A percentile compares a stretch with the other conserved stretches of the same genome.
Conservation (phyloP, 1,139 yeast species). For the Blastobotrys buckinghamii region DNA sequence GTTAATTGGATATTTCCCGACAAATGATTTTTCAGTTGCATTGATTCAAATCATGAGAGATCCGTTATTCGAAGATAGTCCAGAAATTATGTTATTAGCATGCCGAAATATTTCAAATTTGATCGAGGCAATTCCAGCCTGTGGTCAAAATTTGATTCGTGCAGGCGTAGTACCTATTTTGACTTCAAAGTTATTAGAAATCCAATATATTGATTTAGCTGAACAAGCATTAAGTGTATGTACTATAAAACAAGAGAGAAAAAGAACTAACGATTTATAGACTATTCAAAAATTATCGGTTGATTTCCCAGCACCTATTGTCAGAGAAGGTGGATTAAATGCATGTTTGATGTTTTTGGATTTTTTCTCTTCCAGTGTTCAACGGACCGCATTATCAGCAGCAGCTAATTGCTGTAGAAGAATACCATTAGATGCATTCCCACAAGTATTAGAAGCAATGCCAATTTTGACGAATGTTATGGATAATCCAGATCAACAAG, state of each 20-base stretch:
- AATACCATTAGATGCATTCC: slow-evolving; percentile 42
- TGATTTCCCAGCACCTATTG: slow-evolving; percentile 33
- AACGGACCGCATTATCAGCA: slow-evolving; percentile 70
- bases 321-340: slow-evolving; percentile 51
- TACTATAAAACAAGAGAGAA: background rate
- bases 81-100: slow-evolving; percentile 76
- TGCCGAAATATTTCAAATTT: slow-evolving; percentile 82
- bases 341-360: slow-evolving; percentile 74
- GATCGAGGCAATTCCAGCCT: slow-evolving; percentile 68
- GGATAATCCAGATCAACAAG: slow-evolving; percentile 53
- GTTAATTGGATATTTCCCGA: slow-evolving; percentile 44
- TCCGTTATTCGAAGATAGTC: slow-evolving; percentile 53
- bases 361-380: slow-evolving; percentile 86
- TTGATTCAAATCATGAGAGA: slow-evolving; percentile 57
- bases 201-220: slow-evolving; percentile 81
- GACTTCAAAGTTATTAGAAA: slow-evolving; percentile 62
- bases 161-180: slow-evolving; percentile 64
- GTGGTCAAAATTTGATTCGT: slow-evolving; percentile 57
- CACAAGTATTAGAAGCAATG: slow-evolving; percentile 50
- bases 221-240: slow-evolving; percentile 82
- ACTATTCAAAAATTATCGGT: slow-evolving; percentile 35
- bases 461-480: slow-evolving; percentile 60
- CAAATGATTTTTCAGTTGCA: slow-evolving; percentile 48
- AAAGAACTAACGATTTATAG: slow-evolving; percentile 13
- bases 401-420: slow-evolving; percentile 70